These are phyloP conservation scores for Odonthalia washingtoniensis DNA, from an alignment of 31 red algal genomes.

Conservation along the genomic window DNA sequence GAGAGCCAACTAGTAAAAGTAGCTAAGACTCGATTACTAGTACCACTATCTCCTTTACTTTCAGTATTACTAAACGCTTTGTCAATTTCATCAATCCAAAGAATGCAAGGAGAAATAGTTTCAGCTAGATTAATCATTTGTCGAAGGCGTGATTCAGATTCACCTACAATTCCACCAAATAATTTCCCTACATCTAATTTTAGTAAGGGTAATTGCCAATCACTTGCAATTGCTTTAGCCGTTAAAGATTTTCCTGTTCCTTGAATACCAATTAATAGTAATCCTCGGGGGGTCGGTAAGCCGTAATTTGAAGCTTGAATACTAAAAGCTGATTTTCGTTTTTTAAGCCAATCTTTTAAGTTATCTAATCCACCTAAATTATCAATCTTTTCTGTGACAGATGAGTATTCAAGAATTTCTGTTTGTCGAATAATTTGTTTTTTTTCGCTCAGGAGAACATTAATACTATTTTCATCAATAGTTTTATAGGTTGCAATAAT, in stretches of 20 bases:
- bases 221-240: slow-evolving; percentile 4
- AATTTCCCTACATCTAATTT: slow-evolving; percentile 11
- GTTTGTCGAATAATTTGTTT: slow-evolving; percentile 10
- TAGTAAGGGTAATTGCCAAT: slow-evolving; percentile 18
- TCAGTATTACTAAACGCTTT: slow-evolving; percentile 9
- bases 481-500: not conserved
- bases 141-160: slow-evolving; percentile 7
- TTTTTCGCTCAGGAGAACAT: not conserved
- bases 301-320: not conserved
- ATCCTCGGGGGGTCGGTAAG: not conserved
- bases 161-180: not conserved
- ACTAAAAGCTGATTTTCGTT: slow-evolving; percentile 15
- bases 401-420: not conserved
- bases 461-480: slow-evolving; percentile 15
- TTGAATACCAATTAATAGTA: slow-evolving; percentile 13
- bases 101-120: not conserved
- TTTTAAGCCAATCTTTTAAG: slow-evolving; percentile 1
- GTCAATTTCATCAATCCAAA: too few relatives aligned
- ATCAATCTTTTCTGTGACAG: not conserved
- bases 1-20: slow-evolving; percentile 4
- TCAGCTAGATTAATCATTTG: slow-evolving; percentile 13
- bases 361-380: slow-evolving; percentile 7
- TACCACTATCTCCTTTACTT: slow-evolving; percentile 4
- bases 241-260: slow-evolving; percentile 16
- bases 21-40: slow-evolving; percentile 5